Base-by-base conservation (phyloP, 2,329 filamentous ascomycete genomes). In the Capronia coronata region DNA sequence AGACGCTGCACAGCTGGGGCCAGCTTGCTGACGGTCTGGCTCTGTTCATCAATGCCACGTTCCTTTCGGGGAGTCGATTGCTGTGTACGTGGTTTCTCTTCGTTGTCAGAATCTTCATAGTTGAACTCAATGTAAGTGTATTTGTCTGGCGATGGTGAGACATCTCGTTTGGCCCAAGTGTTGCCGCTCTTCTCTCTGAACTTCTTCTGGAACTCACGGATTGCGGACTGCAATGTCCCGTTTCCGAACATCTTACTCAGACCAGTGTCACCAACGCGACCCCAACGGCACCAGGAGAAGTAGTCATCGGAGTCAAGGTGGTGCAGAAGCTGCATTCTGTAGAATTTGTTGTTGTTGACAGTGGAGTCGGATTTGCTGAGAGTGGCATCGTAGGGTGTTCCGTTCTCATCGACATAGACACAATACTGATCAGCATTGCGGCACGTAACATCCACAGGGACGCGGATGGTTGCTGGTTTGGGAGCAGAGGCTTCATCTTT, bases 91-190 rank as follows among this genome's bases (percentile, higher is more conserved):
- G 5, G 11, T 18, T 66, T 69, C 1, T 73, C 66, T 14, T 68
- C 75, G 0, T 80, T 76, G 0, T 77, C 74, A n/a, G 82, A 79
- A 50, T 87, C 84, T 42, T 84, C 80, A 63, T 94, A 94, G 62
- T 78, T 85, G 35, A 78, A 78, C 68, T 94, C 87, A 9, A 94
- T 75, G 63, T 88, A 94, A 2, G 84, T 83, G 62, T 94, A 94
- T 62, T 86, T 83, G 1, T 75, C 67, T 10, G 68, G 67, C 60
- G 79, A 84, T 0, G 86, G 64, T 1, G 61, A 43, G 3, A 59
- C 52, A 25, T 68, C 56, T 11, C 77, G 68, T 45, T 79, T 62
- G 4, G 65, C 66, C 77, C 76, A 80, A 2, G 57, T 65, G 9
- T 75, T 65, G 7, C 76, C 76, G 2, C 74, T 71, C 58, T 80